Evolutionary conservation across 352 stramenopile species (phyloP).

Genomic region (Globisporangium barbulae): DNA sequence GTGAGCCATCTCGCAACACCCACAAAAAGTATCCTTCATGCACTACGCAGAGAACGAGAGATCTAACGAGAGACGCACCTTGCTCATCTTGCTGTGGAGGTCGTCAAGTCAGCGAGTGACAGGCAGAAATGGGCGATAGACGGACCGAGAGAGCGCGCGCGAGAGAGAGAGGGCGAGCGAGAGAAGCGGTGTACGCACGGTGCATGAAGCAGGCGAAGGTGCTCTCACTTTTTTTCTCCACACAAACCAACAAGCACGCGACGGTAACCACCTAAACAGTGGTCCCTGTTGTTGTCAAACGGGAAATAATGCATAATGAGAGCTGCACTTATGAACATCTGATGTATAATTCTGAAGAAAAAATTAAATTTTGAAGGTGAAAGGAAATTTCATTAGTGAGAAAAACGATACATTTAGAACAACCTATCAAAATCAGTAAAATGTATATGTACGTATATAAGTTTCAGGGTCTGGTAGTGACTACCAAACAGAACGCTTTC

Average conservation of each 20-base stretch:
- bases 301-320: too few species aligned
- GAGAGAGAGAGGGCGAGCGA: not conserved
- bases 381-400: too few species aligned
- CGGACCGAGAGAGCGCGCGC: not conserved
- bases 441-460: not conserved
- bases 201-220: constrained; percentile 4
- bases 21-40: constrained; percentile 7
- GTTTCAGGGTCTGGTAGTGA: too few species aligned
- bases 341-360: too few species aligned
- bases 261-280: too few species aligned
- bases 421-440: not conserved
- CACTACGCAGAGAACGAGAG: not conserved
- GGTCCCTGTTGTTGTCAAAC: too few species aligned
- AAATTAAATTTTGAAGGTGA: too few species aligned
- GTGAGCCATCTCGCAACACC: not conserved
- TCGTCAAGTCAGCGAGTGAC: not conserved
- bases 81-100: not conserved
- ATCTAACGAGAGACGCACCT: not conserved
- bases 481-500: not conserved
- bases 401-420: too few species aligned
- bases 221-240: constrained; percentile 7
- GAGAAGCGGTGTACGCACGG: not conserved
- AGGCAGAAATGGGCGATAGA: not conserved
- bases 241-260: not conserved
- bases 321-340: too few species aligned